These are phyloP conservation scores for Coniochaeta hoffmannii DNA, from an alignment of 2,329 filamentous ascomycete genomes.

Conservation along the genomic window DNA sequence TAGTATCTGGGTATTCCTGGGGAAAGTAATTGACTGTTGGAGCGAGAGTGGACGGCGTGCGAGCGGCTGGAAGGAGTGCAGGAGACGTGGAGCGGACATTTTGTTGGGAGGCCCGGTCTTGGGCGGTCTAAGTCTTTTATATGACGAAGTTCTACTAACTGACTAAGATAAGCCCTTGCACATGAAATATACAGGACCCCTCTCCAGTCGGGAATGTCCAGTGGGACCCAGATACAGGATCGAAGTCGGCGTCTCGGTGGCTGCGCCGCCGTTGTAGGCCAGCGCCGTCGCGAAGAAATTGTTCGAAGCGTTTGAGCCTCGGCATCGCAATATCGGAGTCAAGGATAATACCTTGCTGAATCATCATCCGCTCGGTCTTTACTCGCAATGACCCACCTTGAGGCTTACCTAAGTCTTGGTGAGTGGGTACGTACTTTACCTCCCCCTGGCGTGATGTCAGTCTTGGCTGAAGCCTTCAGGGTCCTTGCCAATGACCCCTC, in stretches of 20 bases:
- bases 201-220: neutral
- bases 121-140: neutral
- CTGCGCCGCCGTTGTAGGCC: neutral
- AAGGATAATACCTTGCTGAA: neutral
- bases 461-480: neutral
- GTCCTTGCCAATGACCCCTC: neutral
- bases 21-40: neutral
- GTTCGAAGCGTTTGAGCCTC: neutral
- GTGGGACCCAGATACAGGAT: neutral
- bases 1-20: neutral
- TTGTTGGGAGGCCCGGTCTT: neutral
- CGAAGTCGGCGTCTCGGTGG: neutral
- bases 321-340: neutral
- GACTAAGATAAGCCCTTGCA: neutral
- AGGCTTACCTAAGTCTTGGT: too few species aligned
- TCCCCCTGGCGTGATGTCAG: neutral
- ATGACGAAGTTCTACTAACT: neutral
- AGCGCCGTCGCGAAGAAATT: neutral
- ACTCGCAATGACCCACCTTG: too few species aligned
- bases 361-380: neutral
- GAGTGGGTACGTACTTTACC: too few species aligned
- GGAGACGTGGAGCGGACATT: neutral
- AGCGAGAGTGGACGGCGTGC: constrained; percentile 5
- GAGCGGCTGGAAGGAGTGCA: neutral
- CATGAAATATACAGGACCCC: neutral